Evolutionary conservation across 257 asterid species (phyloP), one percentile per base, ranked within the genome.

Genomic region (Gentiana dahurica): DNA sequence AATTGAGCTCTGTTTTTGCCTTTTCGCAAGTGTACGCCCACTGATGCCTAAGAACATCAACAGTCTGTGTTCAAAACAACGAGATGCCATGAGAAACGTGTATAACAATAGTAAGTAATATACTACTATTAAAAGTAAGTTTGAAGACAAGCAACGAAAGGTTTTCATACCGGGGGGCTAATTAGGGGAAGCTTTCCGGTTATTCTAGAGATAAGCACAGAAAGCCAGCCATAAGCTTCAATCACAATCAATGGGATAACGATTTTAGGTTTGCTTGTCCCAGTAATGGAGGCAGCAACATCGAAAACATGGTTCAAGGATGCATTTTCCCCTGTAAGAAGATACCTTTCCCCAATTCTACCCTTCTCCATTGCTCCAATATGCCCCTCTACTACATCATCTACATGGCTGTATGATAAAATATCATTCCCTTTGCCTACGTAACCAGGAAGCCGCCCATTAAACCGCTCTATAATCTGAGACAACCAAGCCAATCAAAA

Each of bases 261-360:
- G 59, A 90, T 82, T 50, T 38, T 65, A 67, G 98, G 98, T 73
- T 71, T 82, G 55, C 70, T 69, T 38, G 98, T 87, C 43, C 65
- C 70, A 60, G 92, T 84, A 61, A 90, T 78, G 58, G 57, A 61
- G 1, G 96, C 96, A 68, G 94, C 94, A 10, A 81, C 34, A 57
- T 90, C 92, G 60, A 82, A 90, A 49, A 84, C 83, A 53, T 82
- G 71, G 66, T 78, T 87, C 81, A 87, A 87, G 43, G 96, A 87
- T 12, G 95, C 95, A 71, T 90, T 87, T 61, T 90, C 96, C 61
- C 96, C 98, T 1, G 96, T 87, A 15, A 90, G 92, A 63, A 90
- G 96, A 65, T 90, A 90, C 51, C 95, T 75, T 79, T 84, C 89
- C 55, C 98, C 96, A 12, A 66, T 66, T 48, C 65, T 77, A 35